Base-by-base conservation (phyloP, 352 stramenopile genomes). In the Phytopythium helicoides region DNA sequence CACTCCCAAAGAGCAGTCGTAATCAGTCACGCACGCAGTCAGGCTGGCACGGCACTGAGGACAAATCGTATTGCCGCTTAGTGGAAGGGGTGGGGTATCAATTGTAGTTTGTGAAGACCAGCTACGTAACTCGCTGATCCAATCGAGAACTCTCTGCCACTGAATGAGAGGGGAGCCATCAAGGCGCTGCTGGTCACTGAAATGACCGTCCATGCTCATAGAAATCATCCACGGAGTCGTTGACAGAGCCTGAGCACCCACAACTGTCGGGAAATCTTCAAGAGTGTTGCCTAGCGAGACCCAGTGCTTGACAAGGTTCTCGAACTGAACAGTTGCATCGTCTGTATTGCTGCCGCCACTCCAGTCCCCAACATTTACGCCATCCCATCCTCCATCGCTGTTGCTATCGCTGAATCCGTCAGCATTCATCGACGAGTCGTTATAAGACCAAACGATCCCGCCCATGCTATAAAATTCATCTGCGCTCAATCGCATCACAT, bases 401-500 rank as follows among this genome's bases (percentile, higher is more conserved):
- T 26, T 28, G 35, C n/a, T 48, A 44, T 9, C 19, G 2, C 6
- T 18, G n/a, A 18, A 59, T 15, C 14, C n/a, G 12, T 23, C n/a
- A 5, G 33, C 40, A 23, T 40, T n/a, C n/a, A 26, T 16, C 28
- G 15, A 28, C 14, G 8, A 54, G 10, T 28, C 46, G 56, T 15
- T 56, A 51, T 6, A 57, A 22, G 56, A 54, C 12, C 9, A 44
- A 1, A 42, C 35, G 22, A 46, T 56, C 10, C 51, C 56, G 9
- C 56, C 61, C 19, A 58, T 22, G 31, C 31, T 18, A n/a, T 31
- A 51, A 18, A 51, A 51, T 2, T 51, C 45, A 3, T 51, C 45
- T 1, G 15, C 14, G n/a, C n/a, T 40, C 45, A 18, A 28, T 7
- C 18, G 18, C 9, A 40, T 31, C 26, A 39, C 11, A 0, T 42